Evolutionary conservation across 371 early-diverging fungal genomes (phyloP), one percentile per base, ranked within the genome.

Genomic region (Saksenaea vasiformis): DNA sequence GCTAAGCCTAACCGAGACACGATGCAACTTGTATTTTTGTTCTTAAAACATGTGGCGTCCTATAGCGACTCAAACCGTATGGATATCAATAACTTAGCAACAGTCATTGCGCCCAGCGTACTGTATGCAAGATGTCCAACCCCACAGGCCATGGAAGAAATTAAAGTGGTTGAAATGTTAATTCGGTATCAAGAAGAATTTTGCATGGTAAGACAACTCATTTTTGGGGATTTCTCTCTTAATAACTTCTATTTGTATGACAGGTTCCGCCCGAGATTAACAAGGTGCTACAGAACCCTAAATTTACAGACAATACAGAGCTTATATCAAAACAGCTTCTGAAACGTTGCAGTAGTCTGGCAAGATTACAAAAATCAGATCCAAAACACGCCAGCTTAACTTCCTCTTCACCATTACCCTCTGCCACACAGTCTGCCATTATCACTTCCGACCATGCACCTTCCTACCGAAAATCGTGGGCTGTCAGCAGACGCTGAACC

Each of bases 1-100:
- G 97, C 98, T 1, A 91, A 93, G 68, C 72, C 87, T 9, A 95
- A 98, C 77, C 87, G 96, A 14, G 97, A 98, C 66, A 87, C 94
- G 39, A 89, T 95, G 74, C 86, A 92, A 41, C 89, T 94, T 8
- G 73, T 98, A n/a, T 87, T 92, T 70, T 73, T 85, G 19, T 95
- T 96, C 71, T 75, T 98, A 36, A 84, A 87, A 35, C 88, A 92
- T 80, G 96, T 97, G 14, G 85, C 92, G 0, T 72, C 79, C 2
- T 90, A 87, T 62, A 84, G 88, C 26, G 75, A 83, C 19, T 81
- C 61, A 79, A 94, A 91, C 65, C 90, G 90, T 71, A 98, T 98
- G 98, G 92, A 92, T 64, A 70, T 92, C 13, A 80, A 84, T 38
- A 98, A 97, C 67, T 70, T 98, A 58, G 96, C 98, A 0, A 93